These are phyloP conservation scores for Lactarius indigo DNA, from an alignment of 768 basidiomycete species.

Conservation along the genomic window DNA sequence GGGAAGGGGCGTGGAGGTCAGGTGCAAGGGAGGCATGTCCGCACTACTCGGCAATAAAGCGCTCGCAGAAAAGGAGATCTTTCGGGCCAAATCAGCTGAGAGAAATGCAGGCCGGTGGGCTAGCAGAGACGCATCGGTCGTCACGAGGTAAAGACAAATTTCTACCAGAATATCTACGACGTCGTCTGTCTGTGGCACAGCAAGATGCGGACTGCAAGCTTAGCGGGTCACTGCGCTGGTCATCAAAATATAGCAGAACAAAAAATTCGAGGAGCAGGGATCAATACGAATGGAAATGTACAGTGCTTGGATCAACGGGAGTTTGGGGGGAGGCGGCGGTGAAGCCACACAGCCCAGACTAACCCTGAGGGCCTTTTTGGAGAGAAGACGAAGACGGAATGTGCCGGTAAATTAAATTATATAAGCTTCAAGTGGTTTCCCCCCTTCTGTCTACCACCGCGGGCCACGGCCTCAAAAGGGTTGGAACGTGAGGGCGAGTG, in stretches of 20 bases:
- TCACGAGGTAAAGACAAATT: not conserved
- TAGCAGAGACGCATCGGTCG: constrained; percentile 13
- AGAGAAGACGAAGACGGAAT: constrained; percentile 12
- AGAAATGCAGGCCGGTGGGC: constrained; percentile 4
- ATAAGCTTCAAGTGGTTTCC: constrained; percentile 1
- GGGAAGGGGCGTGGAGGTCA: constrained; percentile 23
- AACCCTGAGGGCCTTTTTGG: not conserved
- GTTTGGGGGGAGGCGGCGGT: constrained; percentile 1
- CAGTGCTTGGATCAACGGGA: constrained; percentile 8
- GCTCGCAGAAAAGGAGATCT: constrained; percentile 20
- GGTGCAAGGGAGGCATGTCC: constrained; percentile 24
- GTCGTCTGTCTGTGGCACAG: not conserved
- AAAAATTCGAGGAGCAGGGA: not conserved
- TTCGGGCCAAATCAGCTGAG: constrained; percentile 19
- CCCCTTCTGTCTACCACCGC: constrained; percentile 6
- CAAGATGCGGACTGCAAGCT: not conserved
- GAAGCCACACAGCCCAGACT: constrained; percentile 1
- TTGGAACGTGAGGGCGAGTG: not conserved
- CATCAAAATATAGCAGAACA: not conserved
- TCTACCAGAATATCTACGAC: constrained; percentile 2
- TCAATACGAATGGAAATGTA: constrained; percentile 3
- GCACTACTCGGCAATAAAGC: constrained; percentile 19
- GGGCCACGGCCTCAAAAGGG: constrained; percentile 9
- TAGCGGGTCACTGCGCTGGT: not conserved
- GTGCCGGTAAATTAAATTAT: constrained; percentile 15